Conservation (phyloP, 768 basidiomycete genomes). For the Suillus hirtellus region DNA sequence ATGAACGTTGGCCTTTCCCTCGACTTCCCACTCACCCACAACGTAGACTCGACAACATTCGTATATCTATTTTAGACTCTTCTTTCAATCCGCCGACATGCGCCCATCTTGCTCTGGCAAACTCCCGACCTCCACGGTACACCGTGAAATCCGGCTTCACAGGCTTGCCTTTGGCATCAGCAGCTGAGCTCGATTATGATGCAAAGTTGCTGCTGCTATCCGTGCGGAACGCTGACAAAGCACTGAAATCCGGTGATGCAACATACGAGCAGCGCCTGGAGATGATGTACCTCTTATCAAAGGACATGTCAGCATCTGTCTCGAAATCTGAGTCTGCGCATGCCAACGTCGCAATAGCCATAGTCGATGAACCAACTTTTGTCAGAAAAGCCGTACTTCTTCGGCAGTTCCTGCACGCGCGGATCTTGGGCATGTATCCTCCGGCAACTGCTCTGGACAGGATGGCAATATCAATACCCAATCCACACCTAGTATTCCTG, state of each 20-base stretch:
- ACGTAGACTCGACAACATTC: conserved; percentile 31
- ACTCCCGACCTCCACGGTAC: conserved; percentile 30
- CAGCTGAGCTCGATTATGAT: conserved; percentile 50
- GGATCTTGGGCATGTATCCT: conserved; percentile 17
- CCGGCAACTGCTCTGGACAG: conserved; percentile 19
- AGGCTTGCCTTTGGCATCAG: conserved; percentile 1
- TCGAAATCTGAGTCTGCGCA: conserved; percentile 6
- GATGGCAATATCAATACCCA: conserved; percentile 14
- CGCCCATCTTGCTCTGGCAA: conserved; percentile 80
- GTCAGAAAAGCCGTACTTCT: conserved; percentile 74
- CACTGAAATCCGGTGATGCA: conserved; percentile 67
- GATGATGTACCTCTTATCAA: conserved; percentile 79
- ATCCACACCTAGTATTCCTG: conserved; percentile 62
- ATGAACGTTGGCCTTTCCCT: conserved; percentile 63
- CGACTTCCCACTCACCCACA: conserved; percentile 13
- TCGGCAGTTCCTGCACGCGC: conserved; percentile 46
- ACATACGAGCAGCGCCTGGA: conserved; percentile 76
- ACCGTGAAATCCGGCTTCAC: background rate
- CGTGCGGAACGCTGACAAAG: conserved; percentile 85
- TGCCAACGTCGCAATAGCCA: conserved; percentile 69
- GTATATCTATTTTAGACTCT: conserved; percentile 80
- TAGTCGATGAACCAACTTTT: conserved; percentile 88
- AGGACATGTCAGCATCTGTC: conserved; percentile 35
- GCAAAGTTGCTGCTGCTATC: conserved; percentile 80
- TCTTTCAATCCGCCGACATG: conserved; percentile 92